Base-by-base conservation (phyloP, 176 grass and related monocot species). In the Carex littledalei region DNA sequence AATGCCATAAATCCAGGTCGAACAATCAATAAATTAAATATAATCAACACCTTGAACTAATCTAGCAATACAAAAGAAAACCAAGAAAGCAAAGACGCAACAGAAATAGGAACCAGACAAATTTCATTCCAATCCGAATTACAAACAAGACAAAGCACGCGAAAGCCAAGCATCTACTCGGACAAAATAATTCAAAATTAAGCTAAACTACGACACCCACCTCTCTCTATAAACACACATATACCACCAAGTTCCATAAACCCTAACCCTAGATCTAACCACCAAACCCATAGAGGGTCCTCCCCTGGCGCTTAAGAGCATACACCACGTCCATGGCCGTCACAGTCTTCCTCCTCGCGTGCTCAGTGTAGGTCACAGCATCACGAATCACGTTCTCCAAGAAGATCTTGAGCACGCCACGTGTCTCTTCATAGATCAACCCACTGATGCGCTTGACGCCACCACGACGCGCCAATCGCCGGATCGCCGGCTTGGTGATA, bases 241-340 rank as follows among this genome's bases (percentile, higher is more conserved):
- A 7, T 65, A 31, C 63, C 11, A 21, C 22, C 21, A 67, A 67
- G 34, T 16, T 34, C 1, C 65, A 14, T 32, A 37, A 68, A 68
- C 31, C 32, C 31, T 68, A 68, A 68, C 83, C 15, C 24, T 43
- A 56, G 63, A 21, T 35, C 87, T 89, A 94, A 64, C 94, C 92
- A 37, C 94, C 92, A 81, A 97, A 97, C 0, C 94, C 94, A 71
- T 97, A 97, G 72, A 97, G 89, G 16, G 94, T 94, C 61, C 92
- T 92, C 8, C 94, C 92, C 86, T 97, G 94, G 78, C 94, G 92
- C 84, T 97, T 97, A 79, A 93, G 94, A 18, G 89, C 92, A 53
- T 97, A 97, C 67, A 94, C 92, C 49, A 97, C 94, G 61, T 97
- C 92, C 92, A 94, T 97, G 90, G 94, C 94, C 24, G 94, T 97